Percentiles rank a stretch among this genome's conserved stretches.
Conservation (phyloP, 2,329 filamentous ascomycete species). For the Penicillium sp. region DNA sequence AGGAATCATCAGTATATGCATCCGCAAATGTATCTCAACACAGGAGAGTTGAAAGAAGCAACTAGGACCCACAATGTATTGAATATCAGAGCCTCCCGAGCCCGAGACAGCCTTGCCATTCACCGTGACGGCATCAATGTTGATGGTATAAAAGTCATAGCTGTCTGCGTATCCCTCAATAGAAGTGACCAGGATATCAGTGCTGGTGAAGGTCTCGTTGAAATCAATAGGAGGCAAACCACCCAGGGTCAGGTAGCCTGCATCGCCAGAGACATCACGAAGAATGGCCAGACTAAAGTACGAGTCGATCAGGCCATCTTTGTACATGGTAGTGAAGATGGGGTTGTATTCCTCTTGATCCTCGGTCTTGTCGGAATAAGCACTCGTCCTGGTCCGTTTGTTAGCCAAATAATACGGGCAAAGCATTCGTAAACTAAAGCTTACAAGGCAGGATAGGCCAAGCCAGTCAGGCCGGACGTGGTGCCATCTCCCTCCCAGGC, state of each 20-base stretch:
- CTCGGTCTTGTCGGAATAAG: not conserved
- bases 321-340: conserved; percentile 13
- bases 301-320: conserved; percentile 6
- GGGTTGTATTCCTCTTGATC: conserved; percentile 7
- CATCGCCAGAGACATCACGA: conserved; percentile 8
- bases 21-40: not conserved
- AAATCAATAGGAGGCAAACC: conserved; percentile 17
- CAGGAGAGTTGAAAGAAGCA: too few relatives aligned
- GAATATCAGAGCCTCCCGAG: conserved; percentile 6
- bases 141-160: conserved; percentile 19
- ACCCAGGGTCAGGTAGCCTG: conserved; percentile 21
- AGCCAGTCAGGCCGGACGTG: conserved; percentile 11
- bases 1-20: conserved; percentile 1
- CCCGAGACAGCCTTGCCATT: conserved; percentile 7
- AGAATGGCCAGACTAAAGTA: conserved; percentile 11
- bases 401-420: not conserved
- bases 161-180: conserved; percentile 11
- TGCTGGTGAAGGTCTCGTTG: conserved; percentile 8
- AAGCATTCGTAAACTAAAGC: not conserved
- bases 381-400: conserved; percentile 3
- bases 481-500: conserved; percentile 10
- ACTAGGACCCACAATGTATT: conserved; percentile 14
- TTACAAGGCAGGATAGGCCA: conserved; percentile 10
- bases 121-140: conserved; percentile 17
- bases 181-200: conserved; percentile 20